These are phyloP conservation scores for Pseudopyricularia javanii DNA, from an alignment of 2,329 filamentous ascomycete species.

Conservation along the genomic window DNA sequence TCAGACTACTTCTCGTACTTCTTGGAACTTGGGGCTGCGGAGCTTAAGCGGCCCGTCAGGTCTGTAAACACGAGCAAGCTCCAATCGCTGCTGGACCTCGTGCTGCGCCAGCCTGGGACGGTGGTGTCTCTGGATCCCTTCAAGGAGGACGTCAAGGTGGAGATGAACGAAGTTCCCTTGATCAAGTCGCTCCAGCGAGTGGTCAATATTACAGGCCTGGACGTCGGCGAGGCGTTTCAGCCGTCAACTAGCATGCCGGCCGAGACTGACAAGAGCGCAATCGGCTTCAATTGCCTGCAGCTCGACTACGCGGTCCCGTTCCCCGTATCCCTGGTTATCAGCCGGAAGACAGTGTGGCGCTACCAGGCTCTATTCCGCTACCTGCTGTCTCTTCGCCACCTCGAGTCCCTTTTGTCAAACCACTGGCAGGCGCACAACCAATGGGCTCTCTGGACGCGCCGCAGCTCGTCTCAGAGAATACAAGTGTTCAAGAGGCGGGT, in stretches of 20 bases:
- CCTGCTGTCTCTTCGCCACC: constrained; percentile 74
- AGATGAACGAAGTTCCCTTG: constrained; percentile 89
- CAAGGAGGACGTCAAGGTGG: constrained; percentile 95
- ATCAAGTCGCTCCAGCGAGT: constrained; percentile 93
- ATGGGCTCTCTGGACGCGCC: constrained; percentile 69
- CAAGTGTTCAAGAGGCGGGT: constrained; percentile 89
- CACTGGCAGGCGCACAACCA: constrained; percentile 89
- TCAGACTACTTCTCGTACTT: constrained; percentile 99
- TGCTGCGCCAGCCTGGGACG: constrained; percentile 89
- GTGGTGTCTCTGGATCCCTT: constrained; percentile 90
- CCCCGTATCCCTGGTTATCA: constrained; percentile 88
- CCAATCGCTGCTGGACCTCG: constrained; percentile 89
- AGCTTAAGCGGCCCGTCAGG: constrained; percentile 86
- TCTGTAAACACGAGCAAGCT: constrained; percentile 85
- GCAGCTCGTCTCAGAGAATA: constrained; percentile 57
- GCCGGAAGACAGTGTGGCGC: constrained; percentile 88
- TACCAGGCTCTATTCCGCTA: constrained; percentile 96
- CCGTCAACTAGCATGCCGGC: constrained; percentile 44
- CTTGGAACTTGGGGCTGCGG: constrained; percentile 78
- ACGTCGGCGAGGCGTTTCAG: constrained; percentile 74
- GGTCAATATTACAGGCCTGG: constrained; percentile 90
- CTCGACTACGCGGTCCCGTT: constrained; percentile 93
- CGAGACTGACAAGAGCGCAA: constrained; percentile 61
- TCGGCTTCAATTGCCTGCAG: constrained; percentile 83
- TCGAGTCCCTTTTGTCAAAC: constrained; percentile 75